Base-by-base conservation (phyloP, 2,329 filamentous ascomycete species). In the Pseudocercospora eumusae region DNA sequence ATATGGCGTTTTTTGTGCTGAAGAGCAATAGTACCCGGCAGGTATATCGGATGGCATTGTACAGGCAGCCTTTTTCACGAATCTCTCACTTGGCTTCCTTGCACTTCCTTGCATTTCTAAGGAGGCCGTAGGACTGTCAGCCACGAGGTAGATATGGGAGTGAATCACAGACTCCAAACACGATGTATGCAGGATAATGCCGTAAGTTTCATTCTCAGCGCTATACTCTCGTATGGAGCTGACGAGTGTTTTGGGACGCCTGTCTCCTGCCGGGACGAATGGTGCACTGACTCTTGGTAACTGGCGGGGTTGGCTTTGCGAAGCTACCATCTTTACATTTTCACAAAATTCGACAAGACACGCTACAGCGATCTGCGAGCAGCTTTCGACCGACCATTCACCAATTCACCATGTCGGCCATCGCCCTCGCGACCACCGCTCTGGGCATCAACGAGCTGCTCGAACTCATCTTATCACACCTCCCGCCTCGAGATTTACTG, bases 1-100 rank as follows among this genome's bases (percentile, higher is more conserved):
- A 40, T 18, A 40, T 40, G 36, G 36, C 36, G 36, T 40, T 40
- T 40, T 52, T 28, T 23, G 47, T 28, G 47, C 25, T 52, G 15
- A 18, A 52, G 47, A 52, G 31, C 47, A 52, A 27, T 28, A 52
- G 47, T 52, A 25, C 25, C 21, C 21, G 47, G 23, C 25, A 23
- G 25, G 21, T 52, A 52, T 52, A 52, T 52, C 25, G 47, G 47
- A 52, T 52, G 47, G 47, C 47, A 52, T 52, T 52, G 47, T 52
- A 52, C 47, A 52, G 47, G 25, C 47, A 52, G 47, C 25, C 25
- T 52, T 18, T 25, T 52, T 31, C 47, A 25, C 47, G 25, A 52
- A 40, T 4, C 6, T 40, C n/a, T 40, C 36, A 40, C 36, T n/a
- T 8, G 33, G 13, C 33, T 36, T 36, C 15, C 33, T 36, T 13